A percentile compares a stretch with the other conserved stretches of the same genome.
phyloP scores from a whole-genome alignment of 768 basidiomycete genomes.

The Boletus rex-veris region DNA sequence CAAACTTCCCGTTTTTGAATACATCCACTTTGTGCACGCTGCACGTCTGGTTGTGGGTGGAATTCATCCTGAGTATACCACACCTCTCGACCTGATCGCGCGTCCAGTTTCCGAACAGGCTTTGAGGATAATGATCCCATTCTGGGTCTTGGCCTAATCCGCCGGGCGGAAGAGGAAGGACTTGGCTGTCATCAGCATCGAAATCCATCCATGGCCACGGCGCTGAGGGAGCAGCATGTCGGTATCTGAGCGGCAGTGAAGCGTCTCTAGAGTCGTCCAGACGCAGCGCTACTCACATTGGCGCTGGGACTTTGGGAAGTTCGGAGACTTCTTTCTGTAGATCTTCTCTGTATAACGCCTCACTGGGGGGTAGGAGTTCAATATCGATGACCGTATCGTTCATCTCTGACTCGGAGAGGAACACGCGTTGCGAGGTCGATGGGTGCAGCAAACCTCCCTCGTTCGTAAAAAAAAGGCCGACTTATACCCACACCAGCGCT shows the following conservation, averaged over 20 bases:
- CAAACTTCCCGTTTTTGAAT: constrained; percentile 15
- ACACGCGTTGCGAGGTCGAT: neutral
- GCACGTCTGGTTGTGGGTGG: constrained; percentile 3
- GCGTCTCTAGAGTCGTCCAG: too few relatives aligned
- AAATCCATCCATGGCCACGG: constrained; percentile 45
- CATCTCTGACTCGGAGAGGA: constrained; percentile 18
- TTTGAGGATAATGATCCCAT: constrained; percentile 32
- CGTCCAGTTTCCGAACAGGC: constrained; percentile 36
- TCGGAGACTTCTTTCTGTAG: constrained; percentile 11
- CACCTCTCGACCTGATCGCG: constrained; percentile 31
- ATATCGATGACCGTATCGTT: constrained; percentile 4
- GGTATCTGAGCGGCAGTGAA: constrained; percentile 23
- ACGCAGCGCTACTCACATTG: constrained; percentile 18
- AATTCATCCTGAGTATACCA: constrained; percentile 18
- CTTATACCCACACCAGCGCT: constrained; percentile 7
- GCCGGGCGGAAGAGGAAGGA: constrained; percentile 15
- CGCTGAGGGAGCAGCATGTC: constrained; percentile 40
- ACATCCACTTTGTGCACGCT: constrained; percentile 27
- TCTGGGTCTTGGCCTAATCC: constrained; percentile 1
- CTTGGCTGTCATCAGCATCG: constrained; percentile 24
- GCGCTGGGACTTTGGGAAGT: constrained; percentile 23
- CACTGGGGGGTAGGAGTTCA: neutral
- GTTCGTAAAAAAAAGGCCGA: neutral
- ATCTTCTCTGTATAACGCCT: constrained; percentile 6
- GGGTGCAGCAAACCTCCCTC: too few relatives aligned